Evolutionary conservation across 2,329 filamentous ascomycete species (phyloP), one percentile per base, ranked within the genome.

Genomic region (Trichoderma harzianum): DNA sequence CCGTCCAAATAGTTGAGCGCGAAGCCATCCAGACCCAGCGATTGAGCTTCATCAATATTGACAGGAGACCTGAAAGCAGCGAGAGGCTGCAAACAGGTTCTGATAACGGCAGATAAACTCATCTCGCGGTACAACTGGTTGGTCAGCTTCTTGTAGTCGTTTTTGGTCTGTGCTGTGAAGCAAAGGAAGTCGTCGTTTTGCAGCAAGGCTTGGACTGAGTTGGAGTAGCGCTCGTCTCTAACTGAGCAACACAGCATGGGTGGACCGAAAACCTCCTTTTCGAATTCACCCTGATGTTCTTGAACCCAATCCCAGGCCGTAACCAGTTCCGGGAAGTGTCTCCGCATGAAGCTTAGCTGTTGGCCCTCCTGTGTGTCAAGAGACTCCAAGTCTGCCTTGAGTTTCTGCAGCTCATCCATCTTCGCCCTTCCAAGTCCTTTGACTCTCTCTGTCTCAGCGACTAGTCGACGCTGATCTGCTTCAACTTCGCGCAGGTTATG

Each of bases 221-320:
- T 81, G 0, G 86, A 85, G 79, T 92, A 93, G 69, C 84, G 86
- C 43, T 89, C 86, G 75, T 97, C 89, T 75, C 91, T 94, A 68
- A 97, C 84, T 0, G 92, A 92, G 80, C 94, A 97, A 72, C 88
- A 91, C 36, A 97, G 84, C 77, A 96, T 88, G 0, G 95, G 90
- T 7, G 95, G 95, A 0, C 93, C 94, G 78, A 92, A 94, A 5
- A 98, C 90, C 72, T 92, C 87, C 74, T 92, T 89, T 77, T 92
- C 88, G 74, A 98, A 96, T 63, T 87, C 81, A 69, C 86, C 79
- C 72, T 86, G 87, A 78, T 99, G 90, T 3, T 89, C 80, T 77
- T 93, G 87, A 66, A 98, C 86, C 95, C 95, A 99, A 55, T 90
- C 86, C 90, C 93, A 97, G 2, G 91, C 94, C 74, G 79, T 84